Evolutionary conservation across 208 protist genomes (phyloP).

Genomic region (Angomonas ambiguus): DNA sequence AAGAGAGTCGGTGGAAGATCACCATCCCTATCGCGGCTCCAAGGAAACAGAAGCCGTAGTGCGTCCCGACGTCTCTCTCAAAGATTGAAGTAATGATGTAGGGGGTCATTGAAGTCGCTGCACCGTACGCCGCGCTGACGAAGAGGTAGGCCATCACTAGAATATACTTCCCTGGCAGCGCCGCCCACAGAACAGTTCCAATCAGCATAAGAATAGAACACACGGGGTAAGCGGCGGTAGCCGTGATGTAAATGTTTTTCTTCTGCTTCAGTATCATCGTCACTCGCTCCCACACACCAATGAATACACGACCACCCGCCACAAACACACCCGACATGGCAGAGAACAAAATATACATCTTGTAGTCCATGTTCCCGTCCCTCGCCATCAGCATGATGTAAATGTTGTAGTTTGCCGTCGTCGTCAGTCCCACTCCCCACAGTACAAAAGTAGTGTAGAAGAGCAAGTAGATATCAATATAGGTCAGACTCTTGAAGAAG

Average conservation of each 20-base stretch:
- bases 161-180: slow-evolving; percentile 29
- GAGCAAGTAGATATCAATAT: slow-evolving; percentile 46
- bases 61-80: slow-evolving; percentile 50
- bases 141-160: slow-evolving; percentile 36
- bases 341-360: slow-evolving; percentile 47
- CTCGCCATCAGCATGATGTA: slow-evolving; percentile 30
- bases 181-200: slow-evolving; percentile 35
- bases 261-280: slow-evolving; percentile 19
- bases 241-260: slow-evolving; percentile 13
- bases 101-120: slow-evolving; percentile 41
- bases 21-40: slow-evolving; percentile 36
- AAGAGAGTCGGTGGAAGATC: slow-evolving; percentile 31
- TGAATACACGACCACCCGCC: slow-evolving; percentile 34
- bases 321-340: slow-evolving; percentile 35
- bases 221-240: slow-evolving; percentile 29
- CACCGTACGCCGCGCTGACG: slow-evolving; percentile 33
- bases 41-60: slow-evolving; percentile 52
- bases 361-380: slow-evolving; percentile 26
- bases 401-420: slow-evolving; percentile 52
- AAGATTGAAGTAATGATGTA: slow-evolving; percentile 52
- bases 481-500: slow-evolving; percentile 42
- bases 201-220: slow-evolving; percentile 29
- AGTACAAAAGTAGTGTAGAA: slow-evolving; percentile 39
- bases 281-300: slow-evolving; percentile 38
- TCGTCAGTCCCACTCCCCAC: slow-evolving; percentile 44